Evolutionary conservation across 345 rosid species (phyloP).

Genomic region (Populus davidiana): DNA sequence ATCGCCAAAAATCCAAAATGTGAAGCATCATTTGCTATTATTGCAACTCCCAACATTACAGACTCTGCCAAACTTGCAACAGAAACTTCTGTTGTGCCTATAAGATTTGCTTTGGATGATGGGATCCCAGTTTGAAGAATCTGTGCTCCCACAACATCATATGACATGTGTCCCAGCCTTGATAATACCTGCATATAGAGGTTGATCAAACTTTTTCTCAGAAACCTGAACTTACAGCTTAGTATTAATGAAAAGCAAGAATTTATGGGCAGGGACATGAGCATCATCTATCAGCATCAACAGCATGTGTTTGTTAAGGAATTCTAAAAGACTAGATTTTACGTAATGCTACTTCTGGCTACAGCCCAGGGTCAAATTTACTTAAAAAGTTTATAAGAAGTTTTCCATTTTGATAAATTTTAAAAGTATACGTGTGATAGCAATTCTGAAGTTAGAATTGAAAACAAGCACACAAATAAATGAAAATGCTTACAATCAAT

Average conservation of each 20-base stretch:
- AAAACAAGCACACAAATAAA: neutral
- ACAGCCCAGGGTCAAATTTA: neutral
- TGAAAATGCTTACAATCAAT: conserved; percentile 61
- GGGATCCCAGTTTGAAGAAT: conserved; percentile 96
- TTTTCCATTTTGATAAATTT: neutral
- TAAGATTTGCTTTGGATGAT: conserved; percentile 86
- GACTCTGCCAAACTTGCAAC: conserved; percentile 92
- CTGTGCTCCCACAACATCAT: conserved; percentile 82
- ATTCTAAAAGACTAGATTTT: neutral
- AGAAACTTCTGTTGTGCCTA: conserved; percentile 82
- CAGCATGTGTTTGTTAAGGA: neutral
- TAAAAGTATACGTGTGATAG: neutral
- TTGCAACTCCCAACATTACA: conserved; percentile 79
- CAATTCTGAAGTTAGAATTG: neutral
- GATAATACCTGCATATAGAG: conserved; percentile 59
- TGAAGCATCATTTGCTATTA: conserved; percentile 75
- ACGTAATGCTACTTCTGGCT: no score
- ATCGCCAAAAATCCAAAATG: conserved; percentile 72
- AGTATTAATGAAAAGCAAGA: neutral
- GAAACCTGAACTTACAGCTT: neutral
- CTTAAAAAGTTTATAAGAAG: neutral
- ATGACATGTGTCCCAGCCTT: conserved; percentile 88
- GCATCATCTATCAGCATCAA: neutral
- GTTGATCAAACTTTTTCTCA: neutral
- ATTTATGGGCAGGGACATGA: neutral